A percentile compares a stretch with the other conserved stretches of the same genome.
Evolutionary conservation across 2,329 filamentous ascomycete genomes (phyloP).

Genomic region (Colletotrichum salicis): DNA sequence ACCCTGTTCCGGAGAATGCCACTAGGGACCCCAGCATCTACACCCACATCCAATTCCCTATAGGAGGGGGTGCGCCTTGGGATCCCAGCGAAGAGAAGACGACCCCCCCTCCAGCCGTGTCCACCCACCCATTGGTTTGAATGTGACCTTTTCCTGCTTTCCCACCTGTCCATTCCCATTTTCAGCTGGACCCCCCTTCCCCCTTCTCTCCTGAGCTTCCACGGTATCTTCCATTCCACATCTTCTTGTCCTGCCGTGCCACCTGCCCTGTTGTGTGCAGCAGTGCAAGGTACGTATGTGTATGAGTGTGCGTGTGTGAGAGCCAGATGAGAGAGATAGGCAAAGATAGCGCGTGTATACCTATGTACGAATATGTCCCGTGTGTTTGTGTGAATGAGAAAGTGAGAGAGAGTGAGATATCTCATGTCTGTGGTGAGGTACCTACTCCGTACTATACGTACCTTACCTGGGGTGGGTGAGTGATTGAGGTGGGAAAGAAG

Average conservation of each 20-base stretch:
- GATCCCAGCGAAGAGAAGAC: constrained; percentile 3
- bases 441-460: not conserved
- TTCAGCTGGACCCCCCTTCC: not conserved
- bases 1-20: not conserved
- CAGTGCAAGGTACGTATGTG: not conserved
- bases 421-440: no score
- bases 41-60: not conserved
- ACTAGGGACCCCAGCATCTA: not conserved
- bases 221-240: not conserved
- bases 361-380: not conserved
- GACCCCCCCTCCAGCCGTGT: not conserved
- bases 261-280: not conserved
- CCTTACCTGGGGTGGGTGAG: no score
- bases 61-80: not conserved
- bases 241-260: not conserved
- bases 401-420: not conserved
- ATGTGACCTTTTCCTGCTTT: not conserved
- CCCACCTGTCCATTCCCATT: constrained; percentile 17
- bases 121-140: not conserved
- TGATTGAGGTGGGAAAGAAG: not conserved
- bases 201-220: not conserved
- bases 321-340: not conserved
- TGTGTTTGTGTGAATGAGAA: not conserved
- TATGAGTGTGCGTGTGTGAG: not conserved
- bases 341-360: not conserved